phyloP scores from a whole-genome alignment of 2,329 filamentous ascomycete species.

The Lasiodiplodia sp. region DNA sequence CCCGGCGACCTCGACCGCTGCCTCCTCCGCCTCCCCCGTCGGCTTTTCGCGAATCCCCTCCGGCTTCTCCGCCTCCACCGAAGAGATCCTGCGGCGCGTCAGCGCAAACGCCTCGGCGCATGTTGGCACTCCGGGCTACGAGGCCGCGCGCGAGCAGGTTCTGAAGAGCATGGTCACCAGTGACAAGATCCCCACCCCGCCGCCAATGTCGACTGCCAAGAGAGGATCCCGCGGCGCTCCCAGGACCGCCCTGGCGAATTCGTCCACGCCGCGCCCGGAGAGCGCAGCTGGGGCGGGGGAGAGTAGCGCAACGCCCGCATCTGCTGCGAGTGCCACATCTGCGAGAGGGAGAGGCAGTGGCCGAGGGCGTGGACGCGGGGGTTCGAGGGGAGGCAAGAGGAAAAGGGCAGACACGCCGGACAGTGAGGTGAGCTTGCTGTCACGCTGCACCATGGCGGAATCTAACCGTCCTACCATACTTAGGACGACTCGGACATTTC shows the following conservation, averaged over 20 bases:
- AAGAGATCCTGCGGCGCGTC: constrained; percentile 50
- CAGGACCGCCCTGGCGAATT: constrained; percentile 32
- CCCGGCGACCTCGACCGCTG: constrained; percentile 12
- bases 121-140: constrained; percentile 49
- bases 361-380: constrained; percentile 47
- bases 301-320: constrained; percentile 31
- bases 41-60: constrained; percentile 23
- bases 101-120: constrained; percentile 45
- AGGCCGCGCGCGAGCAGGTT: constrained; percentile 56
- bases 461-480: constrained; percentile 20
- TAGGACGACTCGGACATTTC: constrained; percentile 50
- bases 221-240: constrained; percentile 41
- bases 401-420: constrained; percentile 48
- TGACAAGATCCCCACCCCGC: constrained; percentile 50
- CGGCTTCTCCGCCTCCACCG: constrained; percentile 48
- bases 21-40: constrained; percentile 9
- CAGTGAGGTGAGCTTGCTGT: constrained; percentile 42
- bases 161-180: constrained; percentile 55
- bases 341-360: constrained; percentile 48
- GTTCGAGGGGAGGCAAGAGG: constrained; percentile 48
- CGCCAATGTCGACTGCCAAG: constrained; percentile 41
- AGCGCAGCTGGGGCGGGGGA: constrained; percentile 38
- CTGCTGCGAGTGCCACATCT: constrained; percentile 37
- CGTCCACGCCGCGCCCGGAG: constrained; percentile 44
- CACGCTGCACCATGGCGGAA: constrained; percentile 16